Conservation (phyloP, 208 protist genomes). For the Leptomonas seymouri region DNA sequence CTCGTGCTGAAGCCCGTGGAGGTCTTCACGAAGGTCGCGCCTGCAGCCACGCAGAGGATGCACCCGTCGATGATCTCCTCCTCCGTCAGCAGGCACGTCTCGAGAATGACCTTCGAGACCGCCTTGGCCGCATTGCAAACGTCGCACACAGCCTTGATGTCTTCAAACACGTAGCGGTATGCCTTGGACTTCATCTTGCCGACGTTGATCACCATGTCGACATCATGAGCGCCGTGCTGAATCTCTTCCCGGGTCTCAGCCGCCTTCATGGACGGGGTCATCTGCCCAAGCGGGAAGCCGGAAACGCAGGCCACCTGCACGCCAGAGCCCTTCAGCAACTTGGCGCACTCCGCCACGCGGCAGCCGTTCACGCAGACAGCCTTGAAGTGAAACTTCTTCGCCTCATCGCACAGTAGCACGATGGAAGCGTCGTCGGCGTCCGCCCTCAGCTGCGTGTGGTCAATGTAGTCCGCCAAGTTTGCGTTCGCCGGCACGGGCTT, state of each 20-base stretch:
- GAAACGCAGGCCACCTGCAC: slow-evolving; percentile 76
- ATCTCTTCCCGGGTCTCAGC: slow-evolving; percentile 78
- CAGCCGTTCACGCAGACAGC: slow-evolving; percentile 94
- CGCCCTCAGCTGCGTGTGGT: slow-evolving; percentile 94
- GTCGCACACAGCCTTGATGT: slow-evolving; percentile 81
- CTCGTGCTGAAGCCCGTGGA: slow-evolving; percentile 94
- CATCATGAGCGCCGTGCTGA: slow-evolving; percentile 82
- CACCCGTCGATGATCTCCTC: slow-evolving; percentile 93
- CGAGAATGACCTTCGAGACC: slow-evolving; percentile 93
- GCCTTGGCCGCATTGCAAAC: slow-evolving; percentile 37
- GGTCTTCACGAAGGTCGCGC: slow-evolving; percentile 95
- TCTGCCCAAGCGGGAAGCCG: slow-evolving; percentile 94
- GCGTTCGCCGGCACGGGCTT: slow-evolving; percentile 7
- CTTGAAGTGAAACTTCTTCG: slow-evolving; percentile 77
- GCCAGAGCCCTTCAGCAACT: slow-evolving; percentile 43
- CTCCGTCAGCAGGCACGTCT: slow-evolving; percentile 89
- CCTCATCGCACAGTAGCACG: slow-evolving; percentile 89
- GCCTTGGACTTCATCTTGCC: slow-evolving; percentile 85
- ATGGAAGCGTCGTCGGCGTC: slow-evolving; percentile 63
- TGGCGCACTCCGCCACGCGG: slow-evolving; percentile 53
- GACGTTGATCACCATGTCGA: slow-evolving; percentile 97
- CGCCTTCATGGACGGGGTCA: slow-evolving; percentile 78
- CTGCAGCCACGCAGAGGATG: slow-evolving; percentile 84
- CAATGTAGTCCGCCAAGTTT: slow-evolving; percentile 74
- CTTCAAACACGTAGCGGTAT: slow-evolving; percentile 84